These are phyloP conservation scores for Neurospora sp. DNA, from an alignment of 495 filamentous ascomycete species.

Conservation along the genomic window DNA sequence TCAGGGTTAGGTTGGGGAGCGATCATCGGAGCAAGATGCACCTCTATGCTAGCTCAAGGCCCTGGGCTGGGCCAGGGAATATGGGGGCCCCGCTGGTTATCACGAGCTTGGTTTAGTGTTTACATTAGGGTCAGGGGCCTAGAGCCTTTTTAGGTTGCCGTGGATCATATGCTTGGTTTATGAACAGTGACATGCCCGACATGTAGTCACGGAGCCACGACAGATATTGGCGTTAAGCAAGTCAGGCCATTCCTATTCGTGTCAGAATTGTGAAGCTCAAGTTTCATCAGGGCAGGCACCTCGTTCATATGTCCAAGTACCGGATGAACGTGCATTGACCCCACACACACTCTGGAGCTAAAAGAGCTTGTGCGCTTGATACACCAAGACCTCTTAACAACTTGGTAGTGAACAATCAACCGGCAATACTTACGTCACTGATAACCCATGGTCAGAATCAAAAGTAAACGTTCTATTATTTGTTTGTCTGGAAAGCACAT, in stretches of 20 bases:
- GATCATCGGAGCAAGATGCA: background rate
- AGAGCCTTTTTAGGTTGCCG: background rate
- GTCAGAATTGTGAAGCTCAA: background rate
- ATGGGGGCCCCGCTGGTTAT: background rate
- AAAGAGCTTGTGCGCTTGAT: background rate
- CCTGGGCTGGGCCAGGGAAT: background rate
- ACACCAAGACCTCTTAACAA: background rate
- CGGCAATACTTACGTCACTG: background rate
- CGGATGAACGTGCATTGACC: background rate
- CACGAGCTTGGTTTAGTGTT: background rate
- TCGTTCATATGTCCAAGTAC: background rate
- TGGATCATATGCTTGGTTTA: background rate
- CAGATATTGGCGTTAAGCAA: background rate
- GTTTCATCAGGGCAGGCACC: background rate
- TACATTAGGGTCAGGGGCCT: background rate
- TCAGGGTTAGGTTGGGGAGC: background rate
- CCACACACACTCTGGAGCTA: background rate
- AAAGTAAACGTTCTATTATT: background rate
- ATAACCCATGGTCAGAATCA: background rate
- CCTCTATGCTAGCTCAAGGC: background rate
- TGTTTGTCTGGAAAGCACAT: background rate
- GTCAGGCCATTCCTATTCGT: background rate
- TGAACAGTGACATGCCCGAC: background rate
- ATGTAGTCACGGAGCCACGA: background rate
- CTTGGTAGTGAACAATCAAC: background rate